Conservation (phyloP, 2,329 filamentous ascomycete species). For the Venturia oleaginea region DNA sequence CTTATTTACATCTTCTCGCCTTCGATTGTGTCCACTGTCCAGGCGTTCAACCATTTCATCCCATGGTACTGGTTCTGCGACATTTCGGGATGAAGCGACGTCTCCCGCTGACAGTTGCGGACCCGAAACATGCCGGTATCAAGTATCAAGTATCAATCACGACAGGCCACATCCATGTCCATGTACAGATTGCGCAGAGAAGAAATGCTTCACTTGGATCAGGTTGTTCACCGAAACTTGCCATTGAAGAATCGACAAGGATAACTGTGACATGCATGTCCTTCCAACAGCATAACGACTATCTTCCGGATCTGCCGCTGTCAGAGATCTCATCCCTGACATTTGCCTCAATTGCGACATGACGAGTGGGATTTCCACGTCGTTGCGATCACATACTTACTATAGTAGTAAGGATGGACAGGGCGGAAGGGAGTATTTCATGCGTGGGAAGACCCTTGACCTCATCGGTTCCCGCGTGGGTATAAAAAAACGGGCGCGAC, state of each 20-base stretch:
- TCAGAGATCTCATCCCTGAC: neutral
- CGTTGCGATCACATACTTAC: too few species aligned
- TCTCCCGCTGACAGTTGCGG: neutral
- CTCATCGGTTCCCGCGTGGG: neutral
- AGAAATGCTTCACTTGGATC: neutral
- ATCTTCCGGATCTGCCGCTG: slow-evolving; percentile 1
- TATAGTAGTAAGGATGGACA: neutral
- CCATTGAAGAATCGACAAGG: neutral
- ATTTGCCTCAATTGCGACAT: neutral
- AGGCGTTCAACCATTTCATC: neutral
- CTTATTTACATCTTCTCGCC: neutral
- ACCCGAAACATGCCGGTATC: neutral
- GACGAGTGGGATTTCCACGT: neutral
- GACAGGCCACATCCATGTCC: neutral
- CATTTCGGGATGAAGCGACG: neutral
- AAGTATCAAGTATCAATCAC: neutral
- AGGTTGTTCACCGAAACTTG: neutral
- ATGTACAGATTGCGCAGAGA: neutral
- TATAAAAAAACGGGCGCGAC: neutral
- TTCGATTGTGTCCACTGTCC: neutral
- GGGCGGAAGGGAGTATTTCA: neutral
- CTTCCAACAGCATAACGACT: neutral
- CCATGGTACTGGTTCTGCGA: neutral
- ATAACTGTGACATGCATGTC: neutral
- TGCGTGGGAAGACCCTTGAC: neutral